Base-by-base conservation (phyloP, 345 rosid genomes). In the Pistacia vera region DNA sequence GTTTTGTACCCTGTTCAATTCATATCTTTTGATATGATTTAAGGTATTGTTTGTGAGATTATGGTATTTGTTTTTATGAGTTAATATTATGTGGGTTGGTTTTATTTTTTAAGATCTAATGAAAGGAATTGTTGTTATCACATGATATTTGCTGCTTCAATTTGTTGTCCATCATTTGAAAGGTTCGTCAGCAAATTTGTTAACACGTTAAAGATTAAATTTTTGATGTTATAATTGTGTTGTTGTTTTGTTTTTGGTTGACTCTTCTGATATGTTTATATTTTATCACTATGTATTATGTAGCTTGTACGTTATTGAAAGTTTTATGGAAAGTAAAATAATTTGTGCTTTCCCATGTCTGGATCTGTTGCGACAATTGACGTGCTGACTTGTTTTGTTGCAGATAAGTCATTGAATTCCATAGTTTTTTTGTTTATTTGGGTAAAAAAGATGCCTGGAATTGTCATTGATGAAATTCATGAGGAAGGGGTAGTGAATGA, bases 401-500 rank as follows among this genome's bases (percentile, higher is more conserved):
- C 81, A 81, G 83, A 61, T 74, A 68, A 70, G 75, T 76, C 63
- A 44, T 75, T 73, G 51, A 41, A 72, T 74, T 71, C 60, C 68
- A 66, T 78, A 57, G 28, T 25, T 73, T 72, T 72, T 79, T 74
- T 68, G 35, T 72, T 75, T 66, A 61, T 80, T 89, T 79, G 73
- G 78, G 74, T 56, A 36, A 18, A 56, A 68, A 78, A 35, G 54
- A 87, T 88, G 92, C 90, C 91, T 63, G 92, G 90, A 58, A 83
- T 91, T 73, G 82, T 79, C 4, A 75, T 84, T 81, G 93, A 87
- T 72, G 90, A 84, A 79, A 81, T 80, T 57, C 72, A 48, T 61
- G 89, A 77, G 79, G 89, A 81, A 75, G 84, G 52, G 13, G 68
- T 44, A 41, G 72, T 78, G 35, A 72, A 75, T 60, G 93, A 76